Base-by-base conservation (phyloP, 2,329 filamentous ascomycete genomes). In the Colletotrichum liriopes region DNA sequence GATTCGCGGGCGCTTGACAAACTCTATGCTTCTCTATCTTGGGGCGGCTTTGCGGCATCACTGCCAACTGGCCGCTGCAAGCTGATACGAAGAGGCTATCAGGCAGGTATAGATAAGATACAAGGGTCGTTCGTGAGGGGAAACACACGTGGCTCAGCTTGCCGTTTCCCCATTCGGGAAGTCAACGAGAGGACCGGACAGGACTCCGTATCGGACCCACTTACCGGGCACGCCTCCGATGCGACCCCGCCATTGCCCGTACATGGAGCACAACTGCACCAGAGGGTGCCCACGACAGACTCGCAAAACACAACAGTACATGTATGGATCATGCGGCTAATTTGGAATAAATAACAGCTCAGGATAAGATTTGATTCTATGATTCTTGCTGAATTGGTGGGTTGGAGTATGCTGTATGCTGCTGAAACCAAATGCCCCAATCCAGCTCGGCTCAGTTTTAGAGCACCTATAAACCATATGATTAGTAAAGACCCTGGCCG, bases 211-310 rank as follows among this genome's bases (percentile, higher is more conserved):
- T 51, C 56, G 37, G 70, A 60, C 49, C 66, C 66, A 72, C 70
- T 70, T 60, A 41, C 65, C 70, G 70, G 70, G 41, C 55, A 60
- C 65, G 45, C 60, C 70, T 65, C 70, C 70, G 70, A 72, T 72
- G 6, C 54, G 59, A 64, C 52, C 69, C 68, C 59, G 39, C 60
- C 47, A 32, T 69, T 26, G 26, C 6, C 37, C 29, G 39, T 54
- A 8, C 16, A 16, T 12, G 37, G 3, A 41, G 35, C n/a, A 41
- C 14, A 18, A 23, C 37, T 23, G n/a, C 4, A 26, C 55, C 8
- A 14, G 7, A 41, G 8, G 16, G 5, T 26, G 3, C 29, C 35
- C 29, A 37, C 29, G 3, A 29, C 18, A 7, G 26, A 11, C 49
- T 32, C 14, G 6, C 12, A 6, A 2, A 29, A 16, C 23, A 51